Base-by-base conservation (phyloP, 2,329 filamentous ascomycete genomes). In the Orbilia ellipsospora region DNA sequence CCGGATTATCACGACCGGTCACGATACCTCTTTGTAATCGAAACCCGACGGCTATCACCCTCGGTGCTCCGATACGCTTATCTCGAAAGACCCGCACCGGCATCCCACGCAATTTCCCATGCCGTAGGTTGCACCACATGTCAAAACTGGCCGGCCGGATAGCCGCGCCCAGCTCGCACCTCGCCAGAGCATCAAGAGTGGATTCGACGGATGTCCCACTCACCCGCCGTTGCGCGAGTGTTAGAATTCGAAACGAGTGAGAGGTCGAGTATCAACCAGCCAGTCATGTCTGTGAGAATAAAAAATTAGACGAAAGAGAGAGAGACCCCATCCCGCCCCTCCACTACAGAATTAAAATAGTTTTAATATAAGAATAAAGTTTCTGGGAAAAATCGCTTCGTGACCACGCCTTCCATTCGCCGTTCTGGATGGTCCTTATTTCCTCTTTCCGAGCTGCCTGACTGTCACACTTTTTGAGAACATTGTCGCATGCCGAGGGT, bases 31-130 rank as follows among this genome's bases (percentile, higher is more conserved):
- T 67, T 74, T 52, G 70, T 74, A 74, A 74, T 74, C 57, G 31
- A 74, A 74, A 74, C 31, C 31, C 45, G n/a, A 4, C 23, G 70
- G 40, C 64, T 56, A 59, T 74, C 69, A 56, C 16, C 51, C 16
- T 23, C 51, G 44, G 44, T n/a, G 5, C 31, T 36, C 60, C 57
- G 70, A 74, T 74, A 74, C 65, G 57, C 63, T 74, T 74, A 74
- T 74, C 69, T 73, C 23, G 23, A 23, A 23, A 23, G 23, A 23
- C 18, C n/a, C 42, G 31, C 59, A 13, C 50, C 23, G 10, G 36
- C 50, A 54, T 55, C 61, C 54, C 68, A 61, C 60, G 54, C 68
- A 61, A 64, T 66, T 54, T 57, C 67, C 50, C 52, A 36, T 36
- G 16, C 66, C 45, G 20, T 52, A 36, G 31, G 31, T 36, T n/a